Evolutionary conservation across 495 filamentous ascomycete species (phyloP).

Genomic region (Polyplosphaeria fusca): DNA sequence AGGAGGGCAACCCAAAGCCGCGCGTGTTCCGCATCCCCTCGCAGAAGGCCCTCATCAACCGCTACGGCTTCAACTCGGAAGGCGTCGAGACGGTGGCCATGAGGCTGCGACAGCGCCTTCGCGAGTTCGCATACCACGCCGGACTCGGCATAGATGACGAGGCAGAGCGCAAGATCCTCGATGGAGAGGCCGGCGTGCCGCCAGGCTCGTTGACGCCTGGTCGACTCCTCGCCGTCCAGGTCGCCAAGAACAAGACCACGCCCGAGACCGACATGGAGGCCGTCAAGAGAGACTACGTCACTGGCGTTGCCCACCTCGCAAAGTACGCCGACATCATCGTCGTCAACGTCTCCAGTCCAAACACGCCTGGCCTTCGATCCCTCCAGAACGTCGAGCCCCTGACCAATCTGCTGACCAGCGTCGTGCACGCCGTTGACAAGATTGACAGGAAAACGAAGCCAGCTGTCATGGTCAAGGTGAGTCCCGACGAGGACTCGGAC

Average conservation of each 20-base stretch:
- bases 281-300: slow-evolving; percentile 79
- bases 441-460: slow-evolving; percentile 70
- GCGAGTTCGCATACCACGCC: slow-evolving; percentile 66
- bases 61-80: slow-evolving; percentile 89
- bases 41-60: slow-evolving; percentile 84
- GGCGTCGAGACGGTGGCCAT: slow-evolving; percentile 84
- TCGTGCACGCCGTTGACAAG: slow-evolving; percentile 70
- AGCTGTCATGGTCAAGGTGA: slow-evolving; percentile 93
- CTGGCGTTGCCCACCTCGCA: slow-evolving; percentile 75
- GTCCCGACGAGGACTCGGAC: slow-evolving; percentile 84
- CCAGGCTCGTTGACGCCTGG: slow-evolving; percentile 74
- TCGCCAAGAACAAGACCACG: slow-evolving; percentile 95
- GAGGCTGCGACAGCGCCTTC: slow-evolving; percentile 70
- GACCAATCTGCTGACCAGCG: slow-evolving; percentile 72
- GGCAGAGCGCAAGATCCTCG: slow-evolving; percentile 67
- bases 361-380: slow-evolving; percentile 83
- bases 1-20: slow-evolving; percentile 80
- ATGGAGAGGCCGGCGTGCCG: slow-evolving; percentile 61
- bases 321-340: slow-evolving; percentile 90
- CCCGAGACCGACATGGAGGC: slow-evolving; percentile 79
- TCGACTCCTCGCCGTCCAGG: slow-evolving; percentile 81
- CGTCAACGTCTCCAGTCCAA: slow-evolving; percentile 95
- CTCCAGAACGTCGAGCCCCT: slow-evolving; percentile 80
- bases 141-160: slow-evolving; percentile 62
- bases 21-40: slow-evolving; percentile 81